Evolutionary conservation across 2,329 filamentous ascomycete genomes (phyloP).

Genomic region (Scedosporium boydii): DNA sequence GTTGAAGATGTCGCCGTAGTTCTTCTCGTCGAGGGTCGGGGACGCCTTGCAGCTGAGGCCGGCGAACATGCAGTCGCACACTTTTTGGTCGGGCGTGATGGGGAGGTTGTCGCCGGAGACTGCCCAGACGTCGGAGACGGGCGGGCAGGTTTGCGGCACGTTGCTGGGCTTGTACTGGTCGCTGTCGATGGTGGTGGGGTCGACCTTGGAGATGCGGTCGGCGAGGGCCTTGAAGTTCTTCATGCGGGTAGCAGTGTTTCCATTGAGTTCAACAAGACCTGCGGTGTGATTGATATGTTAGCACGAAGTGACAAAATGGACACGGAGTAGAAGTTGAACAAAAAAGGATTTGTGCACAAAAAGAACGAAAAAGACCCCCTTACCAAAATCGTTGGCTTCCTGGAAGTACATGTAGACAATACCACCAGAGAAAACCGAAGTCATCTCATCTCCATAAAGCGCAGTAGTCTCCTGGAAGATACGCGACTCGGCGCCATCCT

Average conservation of each 20-base stretch:
- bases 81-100: constrained; percentile 65
- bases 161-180: constrained; percentile 65
- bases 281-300: constrained; percentile 17
- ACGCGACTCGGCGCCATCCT: constrained; percentile 51
- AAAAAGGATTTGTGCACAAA: constrained; percentile 1
- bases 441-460: constrained; percentile 77
- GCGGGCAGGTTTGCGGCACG: constrained; percentile 59
- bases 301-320: neutral
- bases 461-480: constrained; percentile 76
- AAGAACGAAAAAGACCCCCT: constrained; percentile 11
- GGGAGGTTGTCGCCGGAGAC: constrained; percentile 61
- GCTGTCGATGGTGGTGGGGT: constrained; percentile 56
- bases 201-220: constrained; percentile 58
- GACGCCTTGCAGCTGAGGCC: constrained; percentile 63
- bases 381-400: constrained; percentile 80
- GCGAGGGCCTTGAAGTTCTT: constrained; percentile 65
- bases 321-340: neutral
- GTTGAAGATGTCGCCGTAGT: constrained; percentile 62
- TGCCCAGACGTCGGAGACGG: constrained; percentile 54
- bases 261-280: constrained; percentile 58
- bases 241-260: constrained; percentile 53
- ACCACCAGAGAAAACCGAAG: constrained; percentile 79
- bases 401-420: constrained; percentile 99
- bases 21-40: constrained; percentile 42
- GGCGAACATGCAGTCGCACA: constrained; percentile 80